phyloP scores from a whole-genome alignment of 2,329 filamentous ascomycete genomes.

The Colletotrichum sp. region DNA sequence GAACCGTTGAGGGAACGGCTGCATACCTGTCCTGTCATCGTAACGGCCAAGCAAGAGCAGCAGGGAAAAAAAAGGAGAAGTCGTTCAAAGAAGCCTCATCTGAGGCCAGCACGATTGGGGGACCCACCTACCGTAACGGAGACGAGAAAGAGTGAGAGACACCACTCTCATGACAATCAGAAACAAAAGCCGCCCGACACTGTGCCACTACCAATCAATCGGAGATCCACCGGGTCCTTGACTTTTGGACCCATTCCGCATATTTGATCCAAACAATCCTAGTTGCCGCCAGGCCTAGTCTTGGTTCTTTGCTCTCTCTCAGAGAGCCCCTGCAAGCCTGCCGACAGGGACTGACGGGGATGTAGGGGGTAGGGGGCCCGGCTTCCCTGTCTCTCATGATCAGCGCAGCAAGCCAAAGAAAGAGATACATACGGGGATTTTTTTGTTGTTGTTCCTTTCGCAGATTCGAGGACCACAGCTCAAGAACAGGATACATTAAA shows the following conservation, averaged over 20 bases:
- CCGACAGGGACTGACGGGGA: slow-evolving; percentile 8
- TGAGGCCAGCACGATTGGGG: slow-evolving; percentile 8
- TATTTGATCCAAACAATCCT: slow-evolving; percentile 21
- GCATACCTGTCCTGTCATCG: background rate
- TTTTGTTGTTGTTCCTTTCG: background rate
- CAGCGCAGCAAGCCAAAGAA: background rate
- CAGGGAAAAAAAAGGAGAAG: background rate
- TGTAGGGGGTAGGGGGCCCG: slow-evolving; percentile 13
- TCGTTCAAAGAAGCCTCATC: slow-evolving; percentile 21
- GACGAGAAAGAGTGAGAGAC: background rate
- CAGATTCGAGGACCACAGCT: slow-evolving; percentile 9
- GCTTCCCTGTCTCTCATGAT: slow-evolving; percentile 7
- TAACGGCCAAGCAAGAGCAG: background rate
- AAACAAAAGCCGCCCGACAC: slow-evolving; percentile 17
- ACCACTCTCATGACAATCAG: slow-evolving; percentile 14
- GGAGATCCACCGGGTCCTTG: slow-evolving; percentile 13
- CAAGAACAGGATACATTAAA: slow-evolving; percentile 7
- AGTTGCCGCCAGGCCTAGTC: slow-evolving; percentile 22
- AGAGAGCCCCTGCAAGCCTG: background rate
- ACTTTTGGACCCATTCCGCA: slow-evolving; percentile 13
- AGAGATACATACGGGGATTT: background rate
- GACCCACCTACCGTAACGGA: background rate
- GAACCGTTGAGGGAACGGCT: background rate
- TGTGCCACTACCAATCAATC: slow-evolving; percentile 19
- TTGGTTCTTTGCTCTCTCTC: slow-evolving; percentile 1